Conservation (phyloP, 2,329 filamentous ascomycete genomes). For the Apiospora sp. region DNA sequence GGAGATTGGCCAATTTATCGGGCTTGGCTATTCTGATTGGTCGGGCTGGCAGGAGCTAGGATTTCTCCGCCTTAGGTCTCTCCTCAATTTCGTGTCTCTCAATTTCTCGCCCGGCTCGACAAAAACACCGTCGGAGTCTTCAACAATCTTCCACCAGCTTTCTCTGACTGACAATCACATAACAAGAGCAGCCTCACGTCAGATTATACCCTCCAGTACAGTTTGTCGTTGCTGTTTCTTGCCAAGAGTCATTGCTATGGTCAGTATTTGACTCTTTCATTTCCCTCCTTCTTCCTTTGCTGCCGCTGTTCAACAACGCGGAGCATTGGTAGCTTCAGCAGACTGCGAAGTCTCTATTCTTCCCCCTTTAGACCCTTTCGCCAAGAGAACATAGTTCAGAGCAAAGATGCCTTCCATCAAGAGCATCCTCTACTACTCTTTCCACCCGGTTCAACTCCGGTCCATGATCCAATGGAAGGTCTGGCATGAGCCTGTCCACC, state of each 20-base stretch:
- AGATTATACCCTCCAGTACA: background rate
- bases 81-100: conserved; percentile 15
- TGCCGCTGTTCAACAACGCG: conserved; percentile 20
- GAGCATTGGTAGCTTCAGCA: conserved; percentile 3
- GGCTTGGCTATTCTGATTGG: background rate
- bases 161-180: conserved; percentile 1
- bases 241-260: conserved; percentile 15
- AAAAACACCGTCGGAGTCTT: conserved; percentile 21
- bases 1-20: background rate
- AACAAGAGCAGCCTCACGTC: conserved; percentile 1
- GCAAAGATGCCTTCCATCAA: conserved; percentile 60
- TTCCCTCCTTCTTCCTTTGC: background rate
- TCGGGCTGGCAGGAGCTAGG: conserved; percentile 1
- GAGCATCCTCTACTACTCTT: conserved; percentile 72
- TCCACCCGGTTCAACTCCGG: conserved; percentile 81
- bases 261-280: background rate
- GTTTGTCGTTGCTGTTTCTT: conserved; percentile 4
- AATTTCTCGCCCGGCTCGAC: conserved; percentile 12
- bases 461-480: conserved; percentile 94
- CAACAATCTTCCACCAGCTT: conserved; percentile 5
- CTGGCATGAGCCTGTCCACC: conserved; percentile 95
- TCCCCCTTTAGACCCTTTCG: conserved; percentile 1
- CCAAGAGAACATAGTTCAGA: conserved; percentile 26
- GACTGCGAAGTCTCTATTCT: background rate
- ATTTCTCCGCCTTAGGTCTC: conserved; percentile 14